These are phyloP conservation scores for Phialophora verrucosa DNA, from an alignment of 2,329 filamentous ascomycete species.

Conservation along the genomic window DNA sequence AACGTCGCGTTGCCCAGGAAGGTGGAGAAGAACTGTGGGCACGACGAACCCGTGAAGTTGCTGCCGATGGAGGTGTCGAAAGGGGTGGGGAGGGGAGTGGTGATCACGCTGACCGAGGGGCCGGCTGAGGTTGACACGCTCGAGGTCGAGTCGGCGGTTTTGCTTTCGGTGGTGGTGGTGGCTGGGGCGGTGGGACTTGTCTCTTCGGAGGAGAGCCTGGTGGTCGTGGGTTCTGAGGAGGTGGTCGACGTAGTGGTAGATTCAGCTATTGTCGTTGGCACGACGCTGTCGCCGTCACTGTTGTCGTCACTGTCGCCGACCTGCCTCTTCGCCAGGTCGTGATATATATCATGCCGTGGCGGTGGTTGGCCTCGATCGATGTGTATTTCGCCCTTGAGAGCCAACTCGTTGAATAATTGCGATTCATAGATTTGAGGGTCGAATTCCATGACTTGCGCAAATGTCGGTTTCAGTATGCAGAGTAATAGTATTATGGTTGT, in stretches of 20 bases:
- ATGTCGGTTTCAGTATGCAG: slow-evolving; percentile 17
- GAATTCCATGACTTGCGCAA: slow-evolving; percentile 22
- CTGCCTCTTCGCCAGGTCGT: slow-evolving; percentile 26
- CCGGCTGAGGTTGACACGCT: slow-evolving; percentile 31
- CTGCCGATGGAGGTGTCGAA: slow-evolving; percentile 70
- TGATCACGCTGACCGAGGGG: slow-evolving; percentile 30
- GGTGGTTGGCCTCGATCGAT: slow-evolving; percentile 32
- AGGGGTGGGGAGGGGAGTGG: slow-evolving; percentile 61
- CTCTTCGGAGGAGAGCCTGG: slow-evolving; percentile 21
- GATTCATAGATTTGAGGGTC: slow-evolving; percentile 27
- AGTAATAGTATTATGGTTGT: slow-evolving; percentile 32
- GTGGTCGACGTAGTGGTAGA: slow-evolving; percentile 4
- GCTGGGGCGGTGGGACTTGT: slow-evolving; percentile 10
- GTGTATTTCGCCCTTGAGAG: slow-evolving; percentile 35
- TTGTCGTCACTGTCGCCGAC: slow-evolving; percentile 10
- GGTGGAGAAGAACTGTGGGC: slow-evolving; percentile 64
- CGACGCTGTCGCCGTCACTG: slow-evolving; percentile 15
- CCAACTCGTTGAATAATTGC: slow-evolving; percentile 25
- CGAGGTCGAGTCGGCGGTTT: slow-evolving; percentile 23
- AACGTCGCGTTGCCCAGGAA: slow-evolving; percentile 72
- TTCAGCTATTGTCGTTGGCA: slow-evolving; percentile 21
- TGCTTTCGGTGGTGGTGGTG: slow-evolving; percentile 31
- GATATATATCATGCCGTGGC: slow-evolving; percentile 14
- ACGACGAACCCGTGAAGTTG: slow-evolving; percentile 63
- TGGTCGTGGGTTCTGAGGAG: slow-evolving; percentile 18